Conservation (phyloP, 345 rosid species). For the Chamaenerion angustifolium region DNA sequence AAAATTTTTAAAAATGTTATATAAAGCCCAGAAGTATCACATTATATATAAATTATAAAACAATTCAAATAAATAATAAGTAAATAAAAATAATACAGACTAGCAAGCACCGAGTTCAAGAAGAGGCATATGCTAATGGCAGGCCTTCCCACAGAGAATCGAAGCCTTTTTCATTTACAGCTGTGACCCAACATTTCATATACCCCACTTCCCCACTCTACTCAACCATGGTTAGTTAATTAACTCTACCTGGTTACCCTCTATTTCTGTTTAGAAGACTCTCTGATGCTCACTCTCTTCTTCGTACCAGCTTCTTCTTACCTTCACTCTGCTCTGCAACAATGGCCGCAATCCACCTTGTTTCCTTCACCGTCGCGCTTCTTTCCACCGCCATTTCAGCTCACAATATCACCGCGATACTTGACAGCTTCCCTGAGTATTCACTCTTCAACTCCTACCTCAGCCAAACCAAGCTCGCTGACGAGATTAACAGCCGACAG, state of each 20-base stretch:
- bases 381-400: constrained; percentile 17
- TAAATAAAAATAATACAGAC: no score
- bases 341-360: constrained; percentile 22
- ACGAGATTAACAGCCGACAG: constrained; percentile 77
- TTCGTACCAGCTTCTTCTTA: constrained; percentile 3
- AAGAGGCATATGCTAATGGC: no score
- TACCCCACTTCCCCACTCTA: no score
- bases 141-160: no score
- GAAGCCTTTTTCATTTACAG: no score
- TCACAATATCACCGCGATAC: constrained; percentile 73
- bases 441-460: constrained; percentile 66
- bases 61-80: no score
- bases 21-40: no score
- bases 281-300: neutral
- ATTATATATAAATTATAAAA: no score
- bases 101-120: no score
- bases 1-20: no score
- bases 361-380: constrained; percentile 16
- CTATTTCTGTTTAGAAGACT: neutral
- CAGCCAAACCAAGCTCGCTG: constrained; percentile 59
- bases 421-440: constrained; percentile 47
- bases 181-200: no score
- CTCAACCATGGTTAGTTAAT: constrained; percentile 11
- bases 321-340: constrained; percentile 5
- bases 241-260: constrained; percentile 12